phyloP scores from a whole-genome alignment of 306 rosid species.

The Ormosia emarginata region DNA sequence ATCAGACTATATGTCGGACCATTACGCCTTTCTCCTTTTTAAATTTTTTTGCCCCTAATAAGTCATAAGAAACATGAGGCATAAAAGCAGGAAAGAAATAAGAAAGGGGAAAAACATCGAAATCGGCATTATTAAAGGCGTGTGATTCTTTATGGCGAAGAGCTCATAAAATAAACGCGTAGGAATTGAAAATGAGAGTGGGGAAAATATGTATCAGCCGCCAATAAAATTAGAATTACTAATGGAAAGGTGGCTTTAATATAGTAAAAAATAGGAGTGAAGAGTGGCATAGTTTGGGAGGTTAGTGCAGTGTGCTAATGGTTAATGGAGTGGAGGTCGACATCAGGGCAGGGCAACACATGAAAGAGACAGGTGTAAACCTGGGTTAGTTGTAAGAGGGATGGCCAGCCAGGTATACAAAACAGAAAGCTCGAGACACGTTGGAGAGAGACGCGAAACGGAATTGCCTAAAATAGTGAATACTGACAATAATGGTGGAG shows the following conservation, averaged over 20 bases:
- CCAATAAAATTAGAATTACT: neutral
- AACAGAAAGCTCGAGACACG: neutral
- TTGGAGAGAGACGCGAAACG: neutral
- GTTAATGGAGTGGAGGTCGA: neutral
- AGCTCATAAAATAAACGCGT: neutral
- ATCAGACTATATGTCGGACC: constrained; percentile 7
- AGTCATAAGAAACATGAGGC: neutral
- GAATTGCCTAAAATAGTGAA: neutral
- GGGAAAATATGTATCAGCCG: neutral
- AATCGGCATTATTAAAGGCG: constrained; percentile 2
- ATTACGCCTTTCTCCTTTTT: neutral
- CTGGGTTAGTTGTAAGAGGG: neutral
- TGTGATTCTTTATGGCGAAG: neutral
- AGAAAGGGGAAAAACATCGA: neutral
- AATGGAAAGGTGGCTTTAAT: neutral
- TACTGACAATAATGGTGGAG: neutral
- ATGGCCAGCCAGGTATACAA: neutral
- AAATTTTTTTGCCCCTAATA: neutral
- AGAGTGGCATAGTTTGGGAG: neutral
- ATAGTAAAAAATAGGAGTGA: neutral
- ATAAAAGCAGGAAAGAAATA: neutral
- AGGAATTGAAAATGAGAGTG: neutral
- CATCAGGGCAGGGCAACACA: neutral
- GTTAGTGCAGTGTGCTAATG: neutral
- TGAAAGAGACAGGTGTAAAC: neutral